Evolutionary conservation across 345 rosid genomes (phyloP), one percentile per base, ranked within the genome.

Genomic region (Cardiospermum halicacabum): DNA sequence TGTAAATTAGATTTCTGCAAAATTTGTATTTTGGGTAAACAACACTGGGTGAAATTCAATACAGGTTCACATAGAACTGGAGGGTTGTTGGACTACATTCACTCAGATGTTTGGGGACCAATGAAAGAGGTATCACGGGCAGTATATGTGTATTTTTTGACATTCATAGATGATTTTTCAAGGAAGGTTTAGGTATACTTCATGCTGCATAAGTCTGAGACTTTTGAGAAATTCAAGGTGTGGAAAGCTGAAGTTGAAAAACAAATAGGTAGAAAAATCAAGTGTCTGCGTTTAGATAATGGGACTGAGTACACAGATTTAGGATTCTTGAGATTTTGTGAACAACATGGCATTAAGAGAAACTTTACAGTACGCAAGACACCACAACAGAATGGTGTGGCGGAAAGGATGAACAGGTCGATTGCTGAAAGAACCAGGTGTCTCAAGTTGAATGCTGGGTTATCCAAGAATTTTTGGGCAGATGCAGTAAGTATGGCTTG

Each of bases 311-410:
- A 26, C 32, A 55, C 31, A 26, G 0, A 55, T 55, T 22, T 4
- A 7, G 5, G 28, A 21, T 55, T 55, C 37, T 12, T 25, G 59
- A 25, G 28, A 24, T 55, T 55, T n/a, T 22, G 11, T 55, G 32
- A 55, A 1, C 26, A 55, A 6, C 7, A 55, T 55, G 36, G 7
- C 13, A 55, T 55, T 26, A 26, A 55, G 32, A 55, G 36, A 26
- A 3, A 55, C 37, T 55, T 55, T 7, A 25, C 31, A 55, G 59
- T 55, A 13, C 7, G 59, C 2, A 57, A 57, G 22, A 57, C 61
- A 28, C 61, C 61, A 36, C 40, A 57, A 18, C 8, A 57, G 11
- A 57, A 57, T 57, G 42, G 42, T 57, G 42, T 32, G 37, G 37
- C 37, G 37, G 9, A 32, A 32, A 32, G 37, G 37, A 32, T 32